Evolutionary conservation across 768 basidiomycete species (phyloP).

Genomic region (Suillus alpinus): DNA sequence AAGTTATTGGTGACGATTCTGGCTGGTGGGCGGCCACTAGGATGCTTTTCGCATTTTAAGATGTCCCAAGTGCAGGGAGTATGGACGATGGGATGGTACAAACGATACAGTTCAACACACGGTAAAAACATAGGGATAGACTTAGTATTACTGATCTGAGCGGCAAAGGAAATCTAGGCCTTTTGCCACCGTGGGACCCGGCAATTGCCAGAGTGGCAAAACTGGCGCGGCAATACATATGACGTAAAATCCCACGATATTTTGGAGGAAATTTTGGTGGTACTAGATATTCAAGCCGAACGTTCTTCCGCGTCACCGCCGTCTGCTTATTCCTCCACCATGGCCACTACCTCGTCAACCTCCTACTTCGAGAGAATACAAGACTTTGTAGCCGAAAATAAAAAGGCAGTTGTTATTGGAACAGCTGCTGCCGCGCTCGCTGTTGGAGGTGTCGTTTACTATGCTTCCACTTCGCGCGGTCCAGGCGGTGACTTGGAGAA

Average conservation of each 20-base stretch:
- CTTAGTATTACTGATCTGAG: no score
- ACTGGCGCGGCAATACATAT: neutral
- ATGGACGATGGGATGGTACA: no score
- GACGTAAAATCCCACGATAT: constrained; percentile 2
- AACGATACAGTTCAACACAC: neutral
- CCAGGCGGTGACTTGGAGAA: constrained; percentile 40
- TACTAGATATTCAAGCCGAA: neutral
- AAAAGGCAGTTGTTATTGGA: constrained; percentile 68
- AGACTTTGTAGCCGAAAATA: constrained; percentile 73
- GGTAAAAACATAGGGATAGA: neutral
- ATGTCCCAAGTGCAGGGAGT: neutral
- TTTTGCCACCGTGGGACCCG: neutral
- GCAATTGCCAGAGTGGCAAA: neutral
- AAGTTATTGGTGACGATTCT: constrained; percentile 7
- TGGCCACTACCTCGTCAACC: constrained; percentile 20
- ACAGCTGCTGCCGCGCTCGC: constrained; percentile 70
- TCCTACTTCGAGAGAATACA: constrained; percentile 61
- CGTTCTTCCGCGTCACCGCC: neutral
- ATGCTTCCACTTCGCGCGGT: constrained; percentile 47
- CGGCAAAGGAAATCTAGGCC: no score
- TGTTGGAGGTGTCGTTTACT: constrained; percentile 73
- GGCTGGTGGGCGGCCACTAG: neutral
- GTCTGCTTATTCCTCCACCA: neutral
- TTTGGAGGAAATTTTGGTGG: constrained; percentile 1
- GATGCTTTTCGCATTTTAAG: neutral